These are phyloP conservation scores for Periconia macrospinosa DNA, from an alignment of 2,329 filamentous ascomycete species.

Conservation along the genomic window DNA sequence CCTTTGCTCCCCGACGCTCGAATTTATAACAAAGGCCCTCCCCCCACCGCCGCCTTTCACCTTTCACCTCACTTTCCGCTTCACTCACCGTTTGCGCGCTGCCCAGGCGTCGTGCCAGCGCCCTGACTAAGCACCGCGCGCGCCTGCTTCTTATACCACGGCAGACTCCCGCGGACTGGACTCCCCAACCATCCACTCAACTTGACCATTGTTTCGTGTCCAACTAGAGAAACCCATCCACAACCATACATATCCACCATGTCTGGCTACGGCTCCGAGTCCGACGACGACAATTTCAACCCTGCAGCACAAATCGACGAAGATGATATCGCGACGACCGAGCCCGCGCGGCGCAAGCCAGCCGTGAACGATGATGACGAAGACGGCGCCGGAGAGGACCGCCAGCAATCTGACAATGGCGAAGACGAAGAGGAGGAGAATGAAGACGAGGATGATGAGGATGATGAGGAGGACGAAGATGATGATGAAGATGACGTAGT, in stretches of 20 bases:
- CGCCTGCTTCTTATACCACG: not conserved
- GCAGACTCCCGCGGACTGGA: not conserved
- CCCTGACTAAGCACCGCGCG: not conserved
- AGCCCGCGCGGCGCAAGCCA: slow-evolving; percentile 33
- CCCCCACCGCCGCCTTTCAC: slow-evolving; percentile 4
- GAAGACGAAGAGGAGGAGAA: slow-evolving; percentile 64
- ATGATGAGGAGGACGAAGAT: slow-evolving; percentile 58
- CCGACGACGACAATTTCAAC: slow-evolving; percentile 86
- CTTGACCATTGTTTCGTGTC: not conserved
- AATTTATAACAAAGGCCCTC: slow-evolving; percentile 20
- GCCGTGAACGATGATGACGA: slow-evolving; percentile 49
- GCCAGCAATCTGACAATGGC: slow-evolving; percentile 55
- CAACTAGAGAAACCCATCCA: not conserved
- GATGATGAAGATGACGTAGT: slow-evolving; percentile 20
- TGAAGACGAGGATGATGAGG: slow-evolving; percentile 58
- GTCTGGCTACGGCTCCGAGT: slow-evolving; percentile 36
- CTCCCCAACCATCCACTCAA: not conserved
- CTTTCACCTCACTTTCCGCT: slow-evolving; percentile 1
- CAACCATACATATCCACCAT: slow-evolving; percentile 16
- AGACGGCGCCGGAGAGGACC: slow-evolving; percentile 54
- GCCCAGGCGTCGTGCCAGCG: not conserved
- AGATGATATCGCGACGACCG: slow-evolving; percentile 40
- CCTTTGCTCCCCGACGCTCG: slow-evolving; percentile 6
- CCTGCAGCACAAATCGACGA: slow-evolving; percentile 75
- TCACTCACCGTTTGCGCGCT: not conserved